phyloP scores from a whole-genome alignment of 169 alveolate genomes.

The Eimeria tenella region DNA sequence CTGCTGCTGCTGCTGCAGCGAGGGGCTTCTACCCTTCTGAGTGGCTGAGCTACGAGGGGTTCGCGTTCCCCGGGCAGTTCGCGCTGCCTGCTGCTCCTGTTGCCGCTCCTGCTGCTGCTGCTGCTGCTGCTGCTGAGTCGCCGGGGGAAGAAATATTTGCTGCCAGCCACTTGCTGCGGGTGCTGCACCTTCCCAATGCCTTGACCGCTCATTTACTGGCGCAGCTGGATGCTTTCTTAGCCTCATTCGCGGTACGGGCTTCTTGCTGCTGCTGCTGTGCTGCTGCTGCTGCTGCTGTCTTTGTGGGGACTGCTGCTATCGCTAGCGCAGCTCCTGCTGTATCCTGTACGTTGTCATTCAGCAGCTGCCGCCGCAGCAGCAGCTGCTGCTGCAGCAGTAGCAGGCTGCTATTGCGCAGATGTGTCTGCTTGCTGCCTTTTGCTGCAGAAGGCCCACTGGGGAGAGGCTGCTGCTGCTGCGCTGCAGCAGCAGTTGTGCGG shows the following conservation, averaged over 20 bases:
- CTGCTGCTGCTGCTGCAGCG: slow-evolving; percentile 46
- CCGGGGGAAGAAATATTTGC: neutral
- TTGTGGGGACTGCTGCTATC: neutral
- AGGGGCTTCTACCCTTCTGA: slow-evolving; percentile 31
- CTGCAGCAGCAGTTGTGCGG: neutral
- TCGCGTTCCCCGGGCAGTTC: slow-evolving; percentile 8
- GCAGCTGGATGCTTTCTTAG: slow-evolving; percentile 5
- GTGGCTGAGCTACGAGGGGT: slow-evolving; percentile 51
- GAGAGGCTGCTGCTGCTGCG: neutral
- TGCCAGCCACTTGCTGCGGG: slow-evolving; percentile 24
- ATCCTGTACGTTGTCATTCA: neutral
- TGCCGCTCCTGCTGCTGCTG: slow-evolving; percentile 6
- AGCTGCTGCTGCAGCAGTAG: neutral
- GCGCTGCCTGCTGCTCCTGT: neutral
- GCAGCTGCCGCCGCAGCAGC: neutral
- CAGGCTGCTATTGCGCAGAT: neutral
- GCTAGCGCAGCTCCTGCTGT: neutral
- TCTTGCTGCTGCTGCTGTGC: neutral
- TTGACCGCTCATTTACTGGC: neutral
- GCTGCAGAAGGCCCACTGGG: slow-evolving; percentile 18
- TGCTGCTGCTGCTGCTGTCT: neutral
- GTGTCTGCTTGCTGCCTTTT: neutral
- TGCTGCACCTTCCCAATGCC: slow-evolving; percentile 21
- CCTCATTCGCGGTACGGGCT: neutral
- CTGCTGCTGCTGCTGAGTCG: neutral